Conservation (phyloP, 1,284 basidiomycete species). For the Microstroma glucosiphilum region DNA sequence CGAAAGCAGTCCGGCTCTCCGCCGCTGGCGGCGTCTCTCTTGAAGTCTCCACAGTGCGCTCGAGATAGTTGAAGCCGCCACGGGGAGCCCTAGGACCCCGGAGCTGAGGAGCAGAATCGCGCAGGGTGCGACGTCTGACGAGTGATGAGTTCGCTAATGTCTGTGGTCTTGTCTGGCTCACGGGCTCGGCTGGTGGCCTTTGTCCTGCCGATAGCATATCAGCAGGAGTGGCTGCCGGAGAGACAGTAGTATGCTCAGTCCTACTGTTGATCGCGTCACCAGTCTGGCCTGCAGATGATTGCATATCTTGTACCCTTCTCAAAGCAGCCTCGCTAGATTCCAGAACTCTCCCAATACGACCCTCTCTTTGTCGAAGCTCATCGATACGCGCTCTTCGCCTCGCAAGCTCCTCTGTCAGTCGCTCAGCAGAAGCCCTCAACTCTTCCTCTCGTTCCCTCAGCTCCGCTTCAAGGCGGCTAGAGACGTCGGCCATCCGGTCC, state of each 20-base stretch:
- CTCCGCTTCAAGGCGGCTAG: background rate
- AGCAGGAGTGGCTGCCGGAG: too few relatives aligned
- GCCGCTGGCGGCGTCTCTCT: too few relatives aligned
- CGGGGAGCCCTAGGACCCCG: too few relatives aligned
- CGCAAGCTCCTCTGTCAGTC: background rate
- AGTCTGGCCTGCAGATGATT: background rate
- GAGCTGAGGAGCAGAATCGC: background rate
- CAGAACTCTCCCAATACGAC: background rate
- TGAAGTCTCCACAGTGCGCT: too few relatives aligned
- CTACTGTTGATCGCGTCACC: background rate
- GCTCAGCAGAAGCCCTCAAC: background rate
- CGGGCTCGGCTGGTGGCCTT: too few relatives aligned
- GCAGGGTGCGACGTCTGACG: background rate
- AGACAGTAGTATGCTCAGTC: background rate
- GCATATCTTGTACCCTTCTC: background rate
- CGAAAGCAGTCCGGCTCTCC: too few relatives aligned
- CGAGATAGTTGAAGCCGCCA: too few relatives aligned
- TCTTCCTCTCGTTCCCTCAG: background rate
- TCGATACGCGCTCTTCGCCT: background rate
- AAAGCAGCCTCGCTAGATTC: slow-evolving; percentile 1
- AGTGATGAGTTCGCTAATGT: background rate
- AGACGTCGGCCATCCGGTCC: background rate
- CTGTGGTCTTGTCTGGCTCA: too few relatives aligned
- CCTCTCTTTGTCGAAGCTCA: background rate
- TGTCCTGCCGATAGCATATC: too few relatives aligned